Percentiles rank a stretch among this genome's conserved stretches.
Evolutionary conservation across 306 rosid genomes (phyloP).

Genomic region (Cercis canadensis): DNA sequence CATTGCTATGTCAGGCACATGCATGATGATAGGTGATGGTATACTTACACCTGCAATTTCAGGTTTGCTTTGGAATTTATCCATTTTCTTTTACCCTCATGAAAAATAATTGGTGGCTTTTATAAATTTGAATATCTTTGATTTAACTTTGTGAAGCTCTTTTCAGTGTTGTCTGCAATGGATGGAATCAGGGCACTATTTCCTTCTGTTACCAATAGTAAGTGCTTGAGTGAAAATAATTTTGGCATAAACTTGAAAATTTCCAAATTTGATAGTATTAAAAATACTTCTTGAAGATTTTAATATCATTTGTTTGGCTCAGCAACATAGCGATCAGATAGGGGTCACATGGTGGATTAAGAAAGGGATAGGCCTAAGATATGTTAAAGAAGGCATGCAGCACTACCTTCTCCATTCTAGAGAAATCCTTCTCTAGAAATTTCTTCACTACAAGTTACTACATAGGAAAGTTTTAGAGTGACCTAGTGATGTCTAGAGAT

Average conservation of each 20-base stretch:
- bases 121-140: neutral
- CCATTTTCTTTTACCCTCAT: neutral
- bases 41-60: slow-evolving; percentile 91
- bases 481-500: no score
- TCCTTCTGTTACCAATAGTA: slow-evolving; percentile 54
- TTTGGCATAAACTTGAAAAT: slow-evolving; percentile 9
- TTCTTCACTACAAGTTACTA: no score
- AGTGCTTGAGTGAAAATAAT: slow-evolving; percentile 17
- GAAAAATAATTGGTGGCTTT: neutral
- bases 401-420: no score
- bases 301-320: slow-evolving; percentile 1
- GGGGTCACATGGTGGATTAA: no score
- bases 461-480: no score
- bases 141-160: slow-evolving; percentile 25
- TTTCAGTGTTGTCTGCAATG: slow-evolving; percentile 57
- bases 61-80: slow-evolving; percentile 42
- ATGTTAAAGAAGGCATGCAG: no score
- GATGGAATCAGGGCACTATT: slow-evolving; percentile 57
- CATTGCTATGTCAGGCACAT: slow-evolving; percentile 76
- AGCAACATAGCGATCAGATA: neutral
- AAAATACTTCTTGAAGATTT: slow-evolving; percentile 28
- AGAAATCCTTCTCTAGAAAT: no score
- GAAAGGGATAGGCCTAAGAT: no score
- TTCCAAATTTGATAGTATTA: slow-evolving; percentile 41
- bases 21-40: slow-evolving; percentile 91